These are phyloP conservation scores for Fusarium devonianum DNA, from an alignment of 2,329 filamentous ascomycete genomes.

Conservation along the genomic window DNA sequence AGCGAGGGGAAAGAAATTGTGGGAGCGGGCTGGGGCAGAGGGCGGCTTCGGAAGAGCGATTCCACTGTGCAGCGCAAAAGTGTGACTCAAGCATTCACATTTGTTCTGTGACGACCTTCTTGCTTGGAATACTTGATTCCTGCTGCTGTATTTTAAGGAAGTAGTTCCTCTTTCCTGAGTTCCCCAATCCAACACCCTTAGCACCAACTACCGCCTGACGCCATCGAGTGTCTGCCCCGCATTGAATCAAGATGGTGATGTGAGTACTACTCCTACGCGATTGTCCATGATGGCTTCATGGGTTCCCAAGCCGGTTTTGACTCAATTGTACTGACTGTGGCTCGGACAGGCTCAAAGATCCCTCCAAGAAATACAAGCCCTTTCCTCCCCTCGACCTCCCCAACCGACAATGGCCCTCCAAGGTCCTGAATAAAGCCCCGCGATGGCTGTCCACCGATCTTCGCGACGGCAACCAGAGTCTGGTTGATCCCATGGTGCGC, in stretches of 20 bases:
- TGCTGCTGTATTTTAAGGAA: background rate
- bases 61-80: background rate
- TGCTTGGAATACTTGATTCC: background rate
- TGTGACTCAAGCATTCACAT: slow-evolving; percentile 3
- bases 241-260: slow-evolving; percentile 14
- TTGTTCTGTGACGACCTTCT: too few relatives aligned
- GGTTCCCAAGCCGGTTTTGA: too few relatives aligned
- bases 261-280: slow-evolving; percentile 9
- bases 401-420: slow-evolving; percentile 83
- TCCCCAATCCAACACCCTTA: background rate
- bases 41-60: background rate
- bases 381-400: slow-evolving; percentile 68
- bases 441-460: slow-evolving; percentile 87
- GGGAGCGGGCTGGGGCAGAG: slow-evolving; percentile 8
- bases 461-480: slow-evolving; percentile 91
- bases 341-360: slow-evolving; percentile 78
- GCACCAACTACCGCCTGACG: background rate
- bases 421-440: slow-evolving; percentile 82
- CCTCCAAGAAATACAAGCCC: slow-evolving; percentile 77
- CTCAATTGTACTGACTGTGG: too few relatives aligned
- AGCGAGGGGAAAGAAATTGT: background rate
- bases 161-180: background rate
- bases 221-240: slow-evolving; percentile 5
- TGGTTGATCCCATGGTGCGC: slow-evolving; percentile 89
- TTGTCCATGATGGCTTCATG: background rate